Evolutionary conservation across 305 asterid genomes (phyloP), one percentile per base, ranked within the genome.

Genomic region (Ilex paraguariensis): DNA sequence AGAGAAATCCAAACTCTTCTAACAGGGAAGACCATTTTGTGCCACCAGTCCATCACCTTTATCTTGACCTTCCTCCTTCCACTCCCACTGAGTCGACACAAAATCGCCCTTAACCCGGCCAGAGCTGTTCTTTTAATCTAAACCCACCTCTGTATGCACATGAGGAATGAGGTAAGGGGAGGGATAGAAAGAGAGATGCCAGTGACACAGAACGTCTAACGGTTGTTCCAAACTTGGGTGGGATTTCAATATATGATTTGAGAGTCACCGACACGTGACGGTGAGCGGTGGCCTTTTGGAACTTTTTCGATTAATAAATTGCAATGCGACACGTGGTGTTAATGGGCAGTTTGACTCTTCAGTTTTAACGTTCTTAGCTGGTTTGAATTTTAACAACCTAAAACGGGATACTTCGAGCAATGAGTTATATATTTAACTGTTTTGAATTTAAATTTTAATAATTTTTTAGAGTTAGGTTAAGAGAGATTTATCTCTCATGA

Each of bases 1-100:
- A 85, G 81, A 53, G 86, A 67, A 63, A 79, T 71, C 96, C 96
- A 91, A 63, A 75, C 95, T 71, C 90, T 84, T 46, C 95, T 66
- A 52, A 88, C 92, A 21, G 96, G 98, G 65, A 88, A 88, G 11
- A 81, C 95, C 74, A 91, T 79, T 64, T 85, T 91, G 32, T 80
- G 85, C 90, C 86, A 85, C 90, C 82, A 87, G 61, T 87, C 95
- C 95, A 85, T 91, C 67, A 73, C 85, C 79, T 82, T 81, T 28
- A 67, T 64, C 87, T 72, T 88, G 57, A 74, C 10, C 17, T 53
- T 62, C 59, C 73, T 71, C 84, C 81, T 85, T 79, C 86, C 73
- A 53, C 67, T 67, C 64, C 83, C 80, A 64, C 96, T 87, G 62
- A 86, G 74, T 82, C 88, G 77, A 74, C 85, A 66, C 71, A 80